phyloP scores from a whole-genome alignment of 768 basidiomycete species.

The Suillus occidentalis region DNA sequence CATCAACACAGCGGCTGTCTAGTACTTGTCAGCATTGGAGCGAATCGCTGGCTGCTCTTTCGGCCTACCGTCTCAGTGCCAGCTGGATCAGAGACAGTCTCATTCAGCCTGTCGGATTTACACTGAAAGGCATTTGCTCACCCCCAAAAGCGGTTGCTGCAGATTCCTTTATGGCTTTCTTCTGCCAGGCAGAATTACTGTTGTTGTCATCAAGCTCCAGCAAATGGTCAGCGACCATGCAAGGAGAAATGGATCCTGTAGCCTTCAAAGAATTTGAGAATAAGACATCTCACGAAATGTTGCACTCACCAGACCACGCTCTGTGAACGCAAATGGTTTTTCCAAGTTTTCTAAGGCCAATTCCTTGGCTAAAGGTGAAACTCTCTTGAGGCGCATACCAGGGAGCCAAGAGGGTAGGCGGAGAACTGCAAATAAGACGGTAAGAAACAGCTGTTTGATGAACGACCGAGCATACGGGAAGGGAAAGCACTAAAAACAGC shows the following conservation, averaged over 20 bases:
- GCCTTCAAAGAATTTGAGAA: slow-evolving; percentile 15
- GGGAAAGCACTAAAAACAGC: slow-evolving; percentile 7
- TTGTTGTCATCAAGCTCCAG: background rate
- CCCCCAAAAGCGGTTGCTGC: slow-evolving; percentile 8
- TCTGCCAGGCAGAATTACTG: background rate
- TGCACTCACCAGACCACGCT: slow-evolving; percentile 4
- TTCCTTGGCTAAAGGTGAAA: background rate
- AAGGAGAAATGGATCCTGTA: slow-evolving; percentile 18
- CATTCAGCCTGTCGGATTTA: background rate
- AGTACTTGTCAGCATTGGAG: background rate
- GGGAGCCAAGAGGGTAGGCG: slow-evolving; percentile 14
- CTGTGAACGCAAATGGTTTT: slow-evolving; percentile 8
- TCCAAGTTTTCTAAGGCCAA: slow-evolving; percentile 5
- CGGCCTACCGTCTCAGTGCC: slow-evolving; percentile 6
- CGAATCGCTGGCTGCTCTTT: background rate
- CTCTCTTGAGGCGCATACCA: slow-evolving; percentile 10
- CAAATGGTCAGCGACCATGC: slow-evolving; percentile 9
- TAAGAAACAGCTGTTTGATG: slow-evolving; percentile 15
- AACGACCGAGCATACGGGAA: background rate
- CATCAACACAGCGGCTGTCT: slow-evolving; percentile 7
- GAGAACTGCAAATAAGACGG: slow-evolving; percentile 3
- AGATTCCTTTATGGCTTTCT: slow-evolving; percentile 7
- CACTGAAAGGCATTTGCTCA: background rate
- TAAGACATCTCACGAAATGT: background rate
- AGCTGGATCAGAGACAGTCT: background rate